phyloP scores from a whole-genome alignment of 257 asterid species.

The Salvia rosmarinus region DNA sequence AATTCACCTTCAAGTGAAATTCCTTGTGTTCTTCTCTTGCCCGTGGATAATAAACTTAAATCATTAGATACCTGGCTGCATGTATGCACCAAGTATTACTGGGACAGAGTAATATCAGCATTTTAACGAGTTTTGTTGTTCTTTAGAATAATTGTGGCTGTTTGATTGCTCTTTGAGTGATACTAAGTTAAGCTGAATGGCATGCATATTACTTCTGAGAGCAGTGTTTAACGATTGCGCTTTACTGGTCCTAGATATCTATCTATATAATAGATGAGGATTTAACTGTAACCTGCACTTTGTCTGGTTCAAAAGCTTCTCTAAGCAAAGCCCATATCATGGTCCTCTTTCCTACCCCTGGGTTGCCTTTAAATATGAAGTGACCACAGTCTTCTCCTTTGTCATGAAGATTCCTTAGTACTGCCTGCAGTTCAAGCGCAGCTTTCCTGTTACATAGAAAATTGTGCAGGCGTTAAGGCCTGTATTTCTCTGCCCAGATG shows the following conservation, averaged over 20 bases:
- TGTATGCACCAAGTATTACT: not conserved
- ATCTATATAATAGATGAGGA: not conserved
- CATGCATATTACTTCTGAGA: constrained; percentile 11
- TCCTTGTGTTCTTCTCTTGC: constrained; percentile 44
- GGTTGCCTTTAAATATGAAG: constrained; percentile 74
- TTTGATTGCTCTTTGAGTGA: not conserved
- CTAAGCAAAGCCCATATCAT: constrained; percentile 78
- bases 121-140: not conserved
- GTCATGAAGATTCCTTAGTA: constrained; percentile 44
- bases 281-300: constrained; percentile 53
- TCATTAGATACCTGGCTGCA: constrained; percentile 19
- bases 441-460: constrained; percentile 62
- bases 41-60: constrained; percentile 37
- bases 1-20: constrained; percentile 47
- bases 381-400: constrained; percentile 44
- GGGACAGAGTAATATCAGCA: constrained; percentile 6
- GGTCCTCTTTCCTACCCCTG: constrained; percentile 87
- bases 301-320: constrained; percentile 56
- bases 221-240: not conserved
- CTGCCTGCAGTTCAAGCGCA: constrained; percentile 52
- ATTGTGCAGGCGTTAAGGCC: constrained; percentile 59
- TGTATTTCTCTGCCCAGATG: constrained; percentile 63
- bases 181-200: not conserved
- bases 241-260: constrained; percentile 7
- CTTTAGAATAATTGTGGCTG: not conserved